These are phyloP conservation scores for Lactarius quietus DNA, from an alignment of 768 basidiomycete genomes.

Conservation along the genomic window DNA sequence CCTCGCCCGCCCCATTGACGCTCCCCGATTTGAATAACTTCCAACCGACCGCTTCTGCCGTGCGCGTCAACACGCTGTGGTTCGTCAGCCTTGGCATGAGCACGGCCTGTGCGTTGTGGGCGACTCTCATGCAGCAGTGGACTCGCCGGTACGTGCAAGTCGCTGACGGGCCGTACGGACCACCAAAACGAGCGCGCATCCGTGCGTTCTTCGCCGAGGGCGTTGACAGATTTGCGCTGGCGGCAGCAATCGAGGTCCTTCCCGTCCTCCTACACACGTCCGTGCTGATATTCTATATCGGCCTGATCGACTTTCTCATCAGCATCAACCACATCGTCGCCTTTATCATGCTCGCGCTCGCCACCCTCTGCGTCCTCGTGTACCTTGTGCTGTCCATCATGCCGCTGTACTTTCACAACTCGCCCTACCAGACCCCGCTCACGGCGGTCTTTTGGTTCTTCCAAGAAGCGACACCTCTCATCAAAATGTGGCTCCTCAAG, in stretches of 20 bases:
- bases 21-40: background rate
- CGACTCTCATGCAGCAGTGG: constrained; percentile 26
- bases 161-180: constrained; percentile 16
- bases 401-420: constrained; percentile 15
- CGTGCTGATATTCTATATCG: constrained; percentile 22
- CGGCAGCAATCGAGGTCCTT: constrained; percentile 22
- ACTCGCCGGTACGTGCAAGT: constrained; percentile 21
- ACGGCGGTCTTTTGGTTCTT: constrained; percentile 12
- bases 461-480: background rate
- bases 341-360: constrained; percentile 1
- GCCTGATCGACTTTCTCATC: constrained; percentile 21
- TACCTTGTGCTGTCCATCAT: constrained; percentile 18
- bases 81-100: constrained; percentile 20
- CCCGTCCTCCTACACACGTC: constrained; percentile 23
- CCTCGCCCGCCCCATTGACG: background rate
- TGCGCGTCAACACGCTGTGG: constrained; percentile 24
- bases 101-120: constrained; percentile 20
- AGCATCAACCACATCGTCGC: constrained; percentile 15
- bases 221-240: constrained; percentile 12
- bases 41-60: background rate
- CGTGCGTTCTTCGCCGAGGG: constrained; percentile 19
- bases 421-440: constrained; percentile 24
- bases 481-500: constrained; percentile 8
- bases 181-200: constrained; percentile 21
- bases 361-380: background rate